Evolutionary conservation across 805 yeast genomes (phyloP), one percentile per base, ranked within the genome.

Genomic region (Yarrowia porcina): DNA sequence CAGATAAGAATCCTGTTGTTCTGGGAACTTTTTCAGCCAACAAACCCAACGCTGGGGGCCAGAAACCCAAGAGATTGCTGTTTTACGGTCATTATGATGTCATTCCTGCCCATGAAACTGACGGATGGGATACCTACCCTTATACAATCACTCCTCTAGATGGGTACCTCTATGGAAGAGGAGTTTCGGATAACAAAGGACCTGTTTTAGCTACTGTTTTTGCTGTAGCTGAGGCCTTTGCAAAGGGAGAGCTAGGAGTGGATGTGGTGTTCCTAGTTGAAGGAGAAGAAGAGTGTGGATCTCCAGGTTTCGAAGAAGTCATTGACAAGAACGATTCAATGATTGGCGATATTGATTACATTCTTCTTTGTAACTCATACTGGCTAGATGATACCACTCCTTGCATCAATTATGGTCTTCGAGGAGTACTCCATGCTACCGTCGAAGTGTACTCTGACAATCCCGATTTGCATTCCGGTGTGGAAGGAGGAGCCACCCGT

Each of bases 21-120:
- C 86, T 83, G 69, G 94, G 94, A 0, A 76, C 78, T 9, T 93
- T 93, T 74, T 63, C 65, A 74, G 76, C 18, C 82, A 80, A 45
- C 59, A 66, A 68, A 11, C 18, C 47, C 6, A 30, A 13, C 4
- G 12, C 25, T 21, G 61, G 52, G 12, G 32, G 36, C 7, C 21
- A 63, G 3, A 15, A 21, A 4, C 54, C 60, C 32, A 65, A 38
- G 35, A 65, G 89, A 63, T 79, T 90, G 4, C 73, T 93, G 52
- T 93, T 96, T 88, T 93, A 93, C 73, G 98, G 97, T 0, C 99
- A 93, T 77, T 93, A 94, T 71, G 99, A 93, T 74, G 97, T 93
- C 27, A 90, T 93, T 41, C 89, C 88, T 64, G 96, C 96, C 0
- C 82, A 83, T 33, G 80, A 80, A 57, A 75, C 77, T 21, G 79